phyloP scores from a whole-genome alignment of 2,329 filamentous ascomycete genomes.

The Zymoseptoria tritici region DNA sequence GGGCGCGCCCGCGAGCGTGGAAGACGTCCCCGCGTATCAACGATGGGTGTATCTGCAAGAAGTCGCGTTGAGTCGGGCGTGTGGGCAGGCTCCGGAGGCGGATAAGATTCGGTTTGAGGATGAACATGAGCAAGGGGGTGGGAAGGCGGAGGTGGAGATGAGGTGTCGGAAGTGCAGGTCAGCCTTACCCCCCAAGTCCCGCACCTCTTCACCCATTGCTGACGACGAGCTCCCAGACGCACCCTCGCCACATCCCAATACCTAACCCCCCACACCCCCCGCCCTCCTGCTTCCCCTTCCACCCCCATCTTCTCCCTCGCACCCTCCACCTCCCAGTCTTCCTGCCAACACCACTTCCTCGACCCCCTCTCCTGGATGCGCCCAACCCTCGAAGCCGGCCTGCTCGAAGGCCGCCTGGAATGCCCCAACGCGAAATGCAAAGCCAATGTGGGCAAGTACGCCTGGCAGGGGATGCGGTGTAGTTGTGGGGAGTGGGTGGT shows the following conservation, averaged over 20 bases:
- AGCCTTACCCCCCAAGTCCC: too few relatives aligned
- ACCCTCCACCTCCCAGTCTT: slow-evolving; percentile 26
- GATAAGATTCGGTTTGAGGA: slow-evolving; percentile 76
- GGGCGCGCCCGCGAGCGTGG: slow-evolving; percentile 65
- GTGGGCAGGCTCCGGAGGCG: slow-evolving; percentile 69
- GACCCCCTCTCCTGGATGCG: slow-evolving; percentile 96
- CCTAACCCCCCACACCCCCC: slow-evolving; percentile 50
- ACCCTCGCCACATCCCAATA: slow-evolving; percentile 59
- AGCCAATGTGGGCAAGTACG: slow-evolving; percentile 81
- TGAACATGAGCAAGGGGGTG: slow-evolving; percentile 38
- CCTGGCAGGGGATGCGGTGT: slow-evolving; percentile 92
- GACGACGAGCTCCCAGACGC: too few relatives aligned
- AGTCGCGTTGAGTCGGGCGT: slow-evolving; percentile 60
- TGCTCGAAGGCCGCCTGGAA: slow-evolving; percentile 72
- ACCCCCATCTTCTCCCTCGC: slow-evolving; percentile 1
- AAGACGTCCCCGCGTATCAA: slow-evolving; percentile 69
- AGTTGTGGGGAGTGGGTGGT: slow-evolving; percentile 86
- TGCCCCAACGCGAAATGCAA: slow-evolving; percentile 69
- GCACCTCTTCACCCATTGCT: too few relatives aligned
- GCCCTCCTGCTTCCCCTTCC: slow-evolving; percentile 6
- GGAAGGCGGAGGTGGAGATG: slow-evolving; percentile 51
- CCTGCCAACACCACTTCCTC: slow-evolving; percentile 81
- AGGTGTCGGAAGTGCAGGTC: slow-evolving; percentile 93
- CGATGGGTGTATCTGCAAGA: slow-evolving; percentile 64
- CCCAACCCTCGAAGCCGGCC: slow-evolving; percentile 69